Conservation (phyloP, 1,139 yeast species). For the Saccharomycopsis hybrid region DNA sequence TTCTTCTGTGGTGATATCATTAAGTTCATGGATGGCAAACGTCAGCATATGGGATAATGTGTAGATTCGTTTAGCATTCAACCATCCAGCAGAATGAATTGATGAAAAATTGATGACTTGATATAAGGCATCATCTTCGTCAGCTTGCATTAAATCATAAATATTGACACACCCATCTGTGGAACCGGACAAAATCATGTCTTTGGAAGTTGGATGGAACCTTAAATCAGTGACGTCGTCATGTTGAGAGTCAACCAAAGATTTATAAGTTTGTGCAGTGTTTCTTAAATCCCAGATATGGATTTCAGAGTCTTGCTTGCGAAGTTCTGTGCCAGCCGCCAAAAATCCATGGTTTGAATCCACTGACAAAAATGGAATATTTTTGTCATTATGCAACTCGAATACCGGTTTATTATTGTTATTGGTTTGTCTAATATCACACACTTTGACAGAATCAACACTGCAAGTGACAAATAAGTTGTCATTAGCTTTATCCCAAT, state of each 20-base stretch:
- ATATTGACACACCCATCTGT: slow-evolving; percentile 90
- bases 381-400: slow-evolving; percentile 36
- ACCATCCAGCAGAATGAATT: slow-evolving; percentile 78
- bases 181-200: slow-evolving; percentile 75
- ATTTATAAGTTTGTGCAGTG: slow-evolving; percentile 35
- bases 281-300: slow-evolving; percentile 66
- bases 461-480: slow-evolving; percentile 36
- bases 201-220: slow-evolving; percentile 65
- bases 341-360: slow-evolving; percentile 34
- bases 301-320: slow-evolving; percentile 75
- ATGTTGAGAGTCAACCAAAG: slow-evolving; percentile 81
- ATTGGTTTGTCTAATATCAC: slow-evolving; percentile 46
- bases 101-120: slow-evolving; percentile 85
- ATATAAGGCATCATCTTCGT: slow-evolving; percentile 78
- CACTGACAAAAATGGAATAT: slow-evolving; percentile 37
- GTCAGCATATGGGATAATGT: slow-evolving; percentile 94
- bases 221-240: slow-evolving; percentile 82
- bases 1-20: slow-evolving; percentile 43
- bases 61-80: slow-evolving; percentile 52
- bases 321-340: slow-evolving; percentile 84
- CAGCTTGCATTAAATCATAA: slow-evolving; percentile 65
- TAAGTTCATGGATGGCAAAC: slow-evolving; percentile 66
- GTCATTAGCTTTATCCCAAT: slow-evolving; percentile 25
- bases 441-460: slow-evolving; percentile 58
- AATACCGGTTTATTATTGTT: slow-evolving; percentile 27